Evolutionary conservation across 306 rosid species (phyloP), one percentile per base, ranked within the genome.

Genomic region (Ormosia semicastrata): DNA sequence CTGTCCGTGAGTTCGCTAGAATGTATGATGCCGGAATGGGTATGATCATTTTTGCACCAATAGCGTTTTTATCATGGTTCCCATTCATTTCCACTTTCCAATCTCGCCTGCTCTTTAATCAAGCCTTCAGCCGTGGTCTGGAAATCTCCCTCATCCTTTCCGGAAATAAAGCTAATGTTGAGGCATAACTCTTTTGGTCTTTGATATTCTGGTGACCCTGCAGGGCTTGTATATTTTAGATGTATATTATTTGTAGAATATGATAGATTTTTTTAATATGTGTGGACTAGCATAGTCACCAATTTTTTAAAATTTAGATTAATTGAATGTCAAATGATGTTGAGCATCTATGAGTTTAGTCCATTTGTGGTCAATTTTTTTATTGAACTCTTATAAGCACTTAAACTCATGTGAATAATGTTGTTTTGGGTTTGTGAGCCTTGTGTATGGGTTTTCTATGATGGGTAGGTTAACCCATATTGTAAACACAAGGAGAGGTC

Each of bases 21-120:
- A 85, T 95, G 93, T 95, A 93, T 68, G 99, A 95, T 85, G 99
- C 99, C n/a, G 97, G 94, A 66, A 95, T 95, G 99, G 99, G 99
- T 6, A 71, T 92, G 89, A 78, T 95, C 40, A 90, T 93, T 52
- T 95, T 95, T 56, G 79, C 91, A 17, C 98, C 99, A 0, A 63
- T 93, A 65, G 97, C 92, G 2, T 50, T 95, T 67, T 64, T 95
- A 50, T 92, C 99, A 7, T 95, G 99, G 99, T 95, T 95, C 87
- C 98, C 99, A 0, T 95, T 95, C 89, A 75, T 95, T 80, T 92
- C 99, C 47, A 95, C 99, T 29, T 93, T 95, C 87, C 99, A 93
- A 83, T 95, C 99, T 67, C 98, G 99, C 52, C 97, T 95, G 73
- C 94, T 95, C 76, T 95, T 92, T 60, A 95, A 95, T 83, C 99